phyloP scores from a whole-genome alignment of 139 green algal species.

The Asterochloris sp. region DNA sequence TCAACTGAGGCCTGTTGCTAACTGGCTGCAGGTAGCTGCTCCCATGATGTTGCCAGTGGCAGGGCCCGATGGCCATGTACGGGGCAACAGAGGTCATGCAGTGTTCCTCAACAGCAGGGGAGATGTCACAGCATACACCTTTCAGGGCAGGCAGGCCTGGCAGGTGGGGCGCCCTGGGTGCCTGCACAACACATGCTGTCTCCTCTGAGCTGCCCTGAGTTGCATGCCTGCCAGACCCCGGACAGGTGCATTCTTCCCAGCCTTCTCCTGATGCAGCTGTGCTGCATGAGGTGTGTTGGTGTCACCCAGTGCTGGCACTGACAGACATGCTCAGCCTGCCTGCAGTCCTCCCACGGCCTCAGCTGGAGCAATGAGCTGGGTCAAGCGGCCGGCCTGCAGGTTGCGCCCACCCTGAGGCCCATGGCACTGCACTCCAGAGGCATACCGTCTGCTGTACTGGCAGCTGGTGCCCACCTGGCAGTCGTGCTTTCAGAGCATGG shows the following conservation, averaged over 20 bases:
- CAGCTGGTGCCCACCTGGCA: slow-evolving; percentile 34
- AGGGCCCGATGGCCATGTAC: slow-evolving; percentile 41
- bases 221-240: not conserved
- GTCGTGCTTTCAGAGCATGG: slow-evolving; percentile 73
- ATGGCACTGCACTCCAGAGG: slow-evolving; percentile 45
- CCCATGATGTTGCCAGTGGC: slow-evolving; percentile 75
- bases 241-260: not conserved
- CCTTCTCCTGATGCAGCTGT: not conserved
- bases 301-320: not conserved
- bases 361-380: slow-evolving; percentile 10
- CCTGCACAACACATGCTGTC: not conserved
- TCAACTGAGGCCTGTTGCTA: not conserved
- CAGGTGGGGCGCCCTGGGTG: slow-evolving; percentile 32
- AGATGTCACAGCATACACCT: slow-evolving; percentile 67
- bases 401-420: slow-evolving; percentile 1
- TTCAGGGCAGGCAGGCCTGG: slow-evolving; percentile 52
- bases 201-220: not conserved
- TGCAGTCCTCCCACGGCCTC: slow-evolving; percentile 6
- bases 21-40: slow-evolving; percentile 52
- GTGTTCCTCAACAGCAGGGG: slow-evolving; percentile 79
- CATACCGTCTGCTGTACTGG: slow-evolving; percentile 59
- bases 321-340: not conserved
- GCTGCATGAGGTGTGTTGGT: not conserved
- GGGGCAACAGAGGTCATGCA: slow-evolving; percentile 34
- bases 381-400: not conserved